Evolutionary conservation across 192 early-diverging fungal species (phyloP).

Genomic region (Chytriomyces sp.): DNA sequence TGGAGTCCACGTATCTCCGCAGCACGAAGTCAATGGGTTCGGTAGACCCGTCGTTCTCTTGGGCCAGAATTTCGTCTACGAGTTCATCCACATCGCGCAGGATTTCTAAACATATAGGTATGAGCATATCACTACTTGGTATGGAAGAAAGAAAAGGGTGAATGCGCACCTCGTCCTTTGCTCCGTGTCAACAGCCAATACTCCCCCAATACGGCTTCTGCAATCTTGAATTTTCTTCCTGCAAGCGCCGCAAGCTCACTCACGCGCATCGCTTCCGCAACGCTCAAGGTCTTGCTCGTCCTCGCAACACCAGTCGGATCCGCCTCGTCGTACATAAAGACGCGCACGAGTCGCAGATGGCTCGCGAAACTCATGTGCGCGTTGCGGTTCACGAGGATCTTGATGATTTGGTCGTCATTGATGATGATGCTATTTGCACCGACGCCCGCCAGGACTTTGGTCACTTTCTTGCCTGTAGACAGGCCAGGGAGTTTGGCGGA

Average conservation of each 20-base stretch:
- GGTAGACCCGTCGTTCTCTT: conserved; percentile 21
- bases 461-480: conserved; percentile 8
- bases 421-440: conserved; percentile 35
- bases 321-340: conserved; percentile 40
- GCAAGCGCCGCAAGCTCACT: conserved; percentile 39
- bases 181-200: conserved; percentile 38
- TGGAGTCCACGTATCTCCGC: not conserved
- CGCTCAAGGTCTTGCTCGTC: conserved; percentile 50
- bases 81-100: conserved; percentile 24
- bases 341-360: conserved; percentile 40
- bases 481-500: conserved; percentile 46
- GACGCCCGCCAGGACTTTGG: conserved; percentile 2
- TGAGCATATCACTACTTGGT: not conserved
- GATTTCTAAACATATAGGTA: conserved; percentile 30
- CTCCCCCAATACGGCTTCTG: not conserved
- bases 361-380: conserved; percentile 44
- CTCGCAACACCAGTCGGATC: conserved; percentile 24
- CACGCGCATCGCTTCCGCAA: conserved; percentile 32
- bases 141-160: conserved; percentile 3
- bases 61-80: conserved; percentile 37
- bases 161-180: not conserved
- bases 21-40: conserved; percentile 44
- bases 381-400: conserved; percentile 53
- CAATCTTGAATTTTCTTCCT: conserved; percentile 49
- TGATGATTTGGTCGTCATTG: conserved; percentile 56